Conservation (phyloP, 1,284 basidiomycete species). For the Earliella scabrosa region DNA sequence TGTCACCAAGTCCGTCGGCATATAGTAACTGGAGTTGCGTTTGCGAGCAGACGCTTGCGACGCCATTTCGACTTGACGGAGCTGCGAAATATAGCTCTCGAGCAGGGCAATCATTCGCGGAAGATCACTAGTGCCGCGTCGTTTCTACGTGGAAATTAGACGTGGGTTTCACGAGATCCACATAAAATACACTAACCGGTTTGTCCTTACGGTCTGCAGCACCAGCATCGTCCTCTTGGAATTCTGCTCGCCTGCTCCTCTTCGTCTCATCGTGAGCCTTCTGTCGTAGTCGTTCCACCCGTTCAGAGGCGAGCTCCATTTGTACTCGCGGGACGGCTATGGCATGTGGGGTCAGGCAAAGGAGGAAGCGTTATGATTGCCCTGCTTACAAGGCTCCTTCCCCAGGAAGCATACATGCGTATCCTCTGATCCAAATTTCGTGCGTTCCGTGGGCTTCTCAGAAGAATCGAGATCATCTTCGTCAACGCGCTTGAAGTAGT, state of each 20-base stretch:
- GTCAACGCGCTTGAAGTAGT: conserved; percentile 72
- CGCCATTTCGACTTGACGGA: conserved; percentile 51
- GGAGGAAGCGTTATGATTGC: not conserved
- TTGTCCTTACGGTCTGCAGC: not conserved
- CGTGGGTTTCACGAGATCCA: not conserved
- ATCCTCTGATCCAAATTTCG: conserved; percentile 89
- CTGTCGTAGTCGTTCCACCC: conserved; percentile 53
- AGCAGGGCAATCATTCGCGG: conserved; percentile 63
- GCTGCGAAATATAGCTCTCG: conserved; percentile 61
- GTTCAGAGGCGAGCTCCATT: conserved; percentile 60
- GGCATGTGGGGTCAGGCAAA: not conserved
- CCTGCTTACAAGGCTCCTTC: conserved; percentile 68
- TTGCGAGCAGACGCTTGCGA: conserved; percentile 38
- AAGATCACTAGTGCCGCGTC: conserved; percentile 20
- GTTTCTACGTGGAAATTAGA: not conserved
- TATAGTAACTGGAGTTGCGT: conserved; percentile 54
- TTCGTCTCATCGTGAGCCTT: conserved; percentile 24
- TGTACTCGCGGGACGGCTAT: conserved; percentile 75
- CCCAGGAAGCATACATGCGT: conserved; percentile 89
- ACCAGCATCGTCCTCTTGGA: not conserved
- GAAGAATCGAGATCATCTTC: conserved; percentile 39
- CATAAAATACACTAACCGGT: not conserved
- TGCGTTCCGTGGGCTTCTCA: conserved; percentile 47
- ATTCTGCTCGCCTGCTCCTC: not conserved
- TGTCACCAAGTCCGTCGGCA: conserved; percentile 68